phyloP scores from a whole-genome alignment of 768 basidiomycete genomes.

The Lyophyllum shimeji region DNA sequence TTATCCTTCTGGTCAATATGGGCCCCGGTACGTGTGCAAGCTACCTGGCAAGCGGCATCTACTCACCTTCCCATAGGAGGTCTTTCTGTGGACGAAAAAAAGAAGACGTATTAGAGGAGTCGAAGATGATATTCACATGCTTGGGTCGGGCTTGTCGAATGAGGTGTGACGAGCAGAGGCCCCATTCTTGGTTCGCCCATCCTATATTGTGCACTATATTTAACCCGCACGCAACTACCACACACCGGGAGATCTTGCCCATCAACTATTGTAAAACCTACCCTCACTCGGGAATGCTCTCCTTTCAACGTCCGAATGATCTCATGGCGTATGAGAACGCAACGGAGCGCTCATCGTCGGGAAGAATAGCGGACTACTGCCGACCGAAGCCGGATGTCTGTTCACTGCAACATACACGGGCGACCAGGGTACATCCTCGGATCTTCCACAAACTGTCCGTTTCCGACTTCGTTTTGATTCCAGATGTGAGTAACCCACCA shows the following conservation, averaged over 20 bases:
- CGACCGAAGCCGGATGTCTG: no score
- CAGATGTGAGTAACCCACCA: no score
- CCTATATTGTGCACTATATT: conserved; percentile 20
- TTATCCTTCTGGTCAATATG: conserved; percentile 97
- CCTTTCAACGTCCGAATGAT: no score
- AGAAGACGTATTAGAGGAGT: conserved; percentile 77
- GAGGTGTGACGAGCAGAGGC: conserved; percentile 6
- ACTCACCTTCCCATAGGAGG: conserved; percentile 55
- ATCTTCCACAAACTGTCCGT: no score
- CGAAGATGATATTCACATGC: not conserved
- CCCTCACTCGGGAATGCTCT: no score
- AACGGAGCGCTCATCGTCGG: no score
- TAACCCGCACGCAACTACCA: conserved; percentile 17
- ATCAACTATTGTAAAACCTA: not conserved
- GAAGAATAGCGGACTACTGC: no score
- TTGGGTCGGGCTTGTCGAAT: conserved; percentile 1
- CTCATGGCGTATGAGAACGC: no score
- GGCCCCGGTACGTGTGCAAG: conserved; percentile 70
- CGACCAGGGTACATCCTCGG: no score
- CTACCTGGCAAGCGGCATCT: conserved; percentile 6
- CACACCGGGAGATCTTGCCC: conserved; percentile 7
- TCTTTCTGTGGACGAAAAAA: conserved; percentile 98
- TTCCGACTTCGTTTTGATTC: no score
- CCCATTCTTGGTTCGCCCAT: conserved; percentile 7
- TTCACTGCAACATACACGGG: no score